A percentile compares a stretch with the other conserved stretches of the same genome.
Conservation (phyloP, 2,329 filamentous ascomycete genomes). For the Aspergillus unguis region DNA sequence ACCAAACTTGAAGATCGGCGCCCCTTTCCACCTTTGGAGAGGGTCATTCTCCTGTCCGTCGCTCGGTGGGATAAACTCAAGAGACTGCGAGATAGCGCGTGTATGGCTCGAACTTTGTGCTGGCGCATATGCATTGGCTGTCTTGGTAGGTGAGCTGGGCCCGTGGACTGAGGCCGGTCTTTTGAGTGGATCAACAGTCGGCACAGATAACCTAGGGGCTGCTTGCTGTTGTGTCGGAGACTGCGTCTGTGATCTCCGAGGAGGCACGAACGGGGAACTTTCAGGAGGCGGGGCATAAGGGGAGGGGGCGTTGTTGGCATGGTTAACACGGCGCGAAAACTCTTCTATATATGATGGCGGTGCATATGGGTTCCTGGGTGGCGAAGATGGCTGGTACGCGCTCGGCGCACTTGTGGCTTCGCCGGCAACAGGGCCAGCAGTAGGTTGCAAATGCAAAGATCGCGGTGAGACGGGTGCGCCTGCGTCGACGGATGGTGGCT, state of each 20-base stretch:
- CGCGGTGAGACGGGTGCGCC: background rate
- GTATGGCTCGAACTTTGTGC: constrained; percentile 33
- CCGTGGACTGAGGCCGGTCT: constrained; percentile 56
- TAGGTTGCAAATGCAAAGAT: background rate
- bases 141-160: constrained; percentile 40
- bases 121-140: constrained; percentile 35
- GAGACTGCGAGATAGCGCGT: constrained; percentile 47
- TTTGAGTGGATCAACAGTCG: constrained; percentile 46
- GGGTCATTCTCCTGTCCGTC: constrained; percentile 64
- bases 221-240: constrained; percentile 57
- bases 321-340: constrained; percentile 29
- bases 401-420: constrained; percentile 5
- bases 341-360: constrained; percentile 32
- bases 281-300: constrained; percentile 20
- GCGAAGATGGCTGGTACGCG: constrained; percentile 22
- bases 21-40: constrained; percentile 85
- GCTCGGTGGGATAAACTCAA: constrained; percentile 55
- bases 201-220: constrained; percentile 43
- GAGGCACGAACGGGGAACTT: constrained; percentile 37
- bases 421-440: constrained; percentile 8
- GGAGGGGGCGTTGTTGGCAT: constrained; percentile 17
- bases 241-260: constrained; percentile 55
- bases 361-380: constrained; percentile 32
- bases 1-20: constrained; percentile 82
- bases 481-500: constrained; percentile 19